Percentiles rank a stretch among this genome's conserved stretches.
These are phyloP conservation scores for Silybum marianum DNA, from an alignment of 129 eudicot genomes.

Conservation along the genomic window DNA sequence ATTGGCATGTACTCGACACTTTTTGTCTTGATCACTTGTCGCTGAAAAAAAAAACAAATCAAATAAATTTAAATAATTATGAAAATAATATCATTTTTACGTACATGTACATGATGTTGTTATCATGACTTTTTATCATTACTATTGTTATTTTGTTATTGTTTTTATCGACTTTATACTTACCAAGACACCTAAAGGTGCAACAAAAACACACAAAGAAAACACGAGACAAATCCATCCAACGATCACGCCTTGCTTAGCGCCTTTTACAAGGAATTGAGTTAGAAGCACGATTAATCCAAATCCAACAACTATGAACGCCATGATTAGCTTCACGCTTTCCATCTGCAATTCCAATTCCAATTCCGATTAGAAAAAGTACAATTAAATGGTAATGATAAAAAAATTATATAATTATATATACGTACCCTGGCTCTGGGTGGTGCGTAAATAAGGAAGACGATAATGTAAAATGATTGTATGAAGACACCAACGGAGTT, in stretches of 20 bases:
- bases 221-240: conserved; percentile 94
- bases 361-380: neutral
- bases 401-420: neutral
- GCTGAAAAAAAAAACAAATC: conserved; percentile 43
- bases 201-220: conserved; percentile 78
- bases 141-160: no score
- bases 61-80: neutral
- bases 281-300: conserved; percentile 65
- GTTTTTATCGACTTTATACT: conserved; percentile 13
- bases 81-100: neutral
- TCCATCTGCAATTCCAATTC: conserved; percentile 47
- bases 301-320: conserved; percentile 56
- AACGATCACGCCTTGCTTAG: conserved; percentile 51
- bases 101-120: neutral
- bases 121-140: no score
- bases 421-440: conserved; percentile 49
- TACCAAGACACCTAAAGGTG: conserved; percentile 86
- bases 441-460: conserved; percentile 71
- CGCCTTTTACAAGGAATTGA: conserved; percentile 47
- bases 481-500: conserved; percentile 74
- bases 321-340: conserved; percentile 49
- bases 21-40: conserved; percentile 85
- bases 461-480: conserved; percentile 58
- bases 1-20: conserved; percentile 97
- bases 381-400: neutral